Evolutionary conservation across 768 basidiomycete species (phyloP).

Genomic region (Lentinula guzmanii): DNA sequence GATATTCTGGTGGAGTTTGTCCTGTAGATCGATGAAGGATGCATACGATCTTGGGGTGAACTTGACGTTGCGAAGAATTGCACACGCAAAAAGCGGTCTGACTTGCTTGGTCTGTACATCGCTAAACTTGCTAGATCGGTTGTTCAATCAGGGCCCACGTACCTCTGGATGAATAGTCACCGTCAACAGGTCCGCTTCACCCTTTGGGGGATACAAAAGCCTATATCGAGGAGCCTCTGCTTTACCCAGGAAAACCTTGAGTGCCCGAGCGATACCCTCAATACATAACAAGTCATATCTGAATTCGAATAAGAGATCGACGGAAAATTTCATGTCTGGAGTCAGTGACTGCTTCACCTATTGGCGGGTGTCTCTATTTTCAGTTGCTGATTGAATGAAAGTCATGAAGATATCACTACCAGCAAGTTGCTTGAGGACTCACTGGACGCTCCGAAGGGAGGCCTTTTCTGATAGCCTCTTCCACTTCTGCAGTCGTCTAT

Average conservation of each 20-base stretch:
- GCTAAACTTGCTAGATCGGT: background rate
- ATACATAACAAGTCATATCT: slow-evolving; percentile 98
- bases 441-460: slow-evolving; percentile 83
- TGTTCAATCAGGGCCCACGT: slow-evolving; percentile 15
- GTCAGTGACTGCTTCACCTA: slow-evolving; percentile 39
- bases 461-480: slow-evolving; percentile 76
- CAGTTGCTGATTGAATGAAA: slow-evolving; percentile 60
- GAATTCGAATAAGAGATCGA: slow-evolving; percentile 9
- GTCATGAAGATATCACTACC: background rate
- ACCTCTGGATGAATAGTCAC: slow-evolving; percentile 73
- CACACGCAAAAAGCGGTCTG: slow-evolving; percentile 88
- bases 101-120: slow-evolving; percentile 62
- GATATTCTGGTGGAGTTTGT: slow-evolving; percentile 96
- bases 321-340: background rate
- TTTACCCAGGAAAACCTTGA: slow-evolving; percentile 77
- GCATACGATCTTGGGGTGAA: slow-evolving; percentile 88
- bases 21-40: slow-evolving; percentile 98
- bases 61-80: slow-evolving; percentile 82
- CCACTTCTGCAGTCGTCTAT: slow-evolving; percentile 86
- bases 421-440: slow-evolving; percentile 16
- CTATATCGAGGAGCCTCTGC: slow-evolving; percentile 65
- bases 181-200: slow-evolving; percentile 59
- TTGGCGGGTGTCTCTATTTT: slow-evolving; percentile 99
- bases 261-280: slow-evolving; percentile 87
- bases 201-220: slow-evolving; percentile 64